Conservation (phyloP, 2,329 filamentous ascomycete species). For the Fusarium sp. region DNA sequence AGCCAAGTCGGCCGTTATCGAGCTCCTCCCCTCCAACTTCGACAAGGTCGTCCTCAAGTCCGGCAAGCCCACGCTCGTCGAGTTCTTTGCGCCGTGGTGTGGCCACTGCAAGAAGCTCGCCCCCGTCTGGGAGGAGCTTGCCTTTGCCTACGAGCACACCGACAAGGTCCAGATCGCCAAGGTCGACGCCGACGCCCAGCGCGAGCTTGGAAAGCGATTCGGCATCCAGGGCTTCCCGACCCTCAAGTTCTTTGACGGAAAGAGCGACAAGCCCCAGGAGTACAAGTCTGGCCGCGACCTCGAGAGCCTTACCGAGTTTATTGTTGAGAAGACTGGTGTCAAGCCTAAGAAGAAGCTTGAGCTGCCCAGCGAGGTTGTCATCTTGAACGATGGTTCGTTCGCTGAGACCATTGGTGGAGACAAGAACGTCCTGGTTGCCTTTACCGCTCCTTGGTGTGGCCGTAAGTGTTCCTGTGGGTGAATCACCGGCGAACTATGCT, state of each 20-base stretch:
- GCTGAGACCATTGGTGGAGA: conserved; percentile 81
- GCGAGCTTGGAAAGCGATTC: conserved; percentile 84
- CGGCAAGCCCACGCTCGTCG: conserved; percentile 93
- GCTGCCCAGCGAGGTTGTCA: conserved; percentile 78
- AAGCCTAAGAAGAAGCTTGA: conserved; percentile 81
- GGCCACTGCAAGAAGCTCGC: conserved; percentile 99
- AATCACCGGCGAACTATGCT: conserved; percentile 5
- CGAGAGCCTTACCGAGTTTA: conserved; percentile 83
- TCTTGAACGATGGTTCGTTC: conserved; percentile 85
- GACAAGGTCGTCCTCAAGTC: conserved; percentile 89
- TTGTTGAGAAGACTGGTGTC: conserved; percentile 86
- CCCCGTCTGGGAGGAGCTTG: conserved; percentile 94
- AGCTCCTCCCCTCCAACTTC: conserved; percentile 91
- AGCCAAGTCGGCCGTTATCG: conserved; percentile 85
- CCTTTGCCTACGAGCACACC: conserved; percentile 75
- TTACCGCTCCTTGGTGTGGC: conserved; percentile 98
- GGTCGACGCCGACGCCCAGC: conserved; percentile 93
- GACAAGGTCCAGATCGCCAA: conserved; percentile 88
- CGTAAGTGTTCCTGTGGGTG: conserved; percentile 70
- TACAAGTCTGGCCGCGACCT: conserved; percentile 90
- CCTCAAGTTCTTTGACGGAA: conserved; percentile 97
- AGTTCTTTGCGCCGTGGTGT: conserved; percentile 99
- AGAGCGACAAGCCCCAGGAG: conserved; percentile 84
- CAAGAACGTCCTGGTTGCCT: conserved; percentile 92
- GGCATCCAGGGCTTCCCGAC: conserved; percentile 96